Evolutionary conservation across 768 basidiomycete species (phyloP).

Genomic region (Boletus insuetus): DNA sequence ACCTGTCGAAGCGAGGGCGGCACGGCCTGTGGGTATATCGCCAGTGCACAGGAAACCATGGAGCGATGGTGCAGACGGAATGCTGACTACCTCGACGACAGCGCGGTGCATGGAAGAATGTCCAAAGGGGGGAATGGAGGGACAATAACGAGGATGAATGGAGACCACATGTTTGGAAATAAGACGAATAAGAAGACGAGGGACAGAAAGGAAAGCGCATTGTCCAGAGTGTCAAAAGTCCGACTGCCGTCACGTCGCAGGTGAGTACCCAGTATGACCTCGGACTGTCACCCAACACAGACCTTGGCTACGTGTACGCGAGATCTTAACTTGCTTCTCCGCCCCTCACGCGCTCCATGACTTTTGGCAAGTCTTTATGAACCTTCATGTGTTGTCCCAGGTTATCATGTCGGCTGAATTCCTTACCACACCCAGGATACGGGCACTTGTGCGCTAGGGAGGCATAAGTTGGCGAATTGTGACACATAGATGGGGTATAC

Average conservation of each 20-base stretch:
- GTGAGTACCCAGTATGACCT: slow-evolving; percentile 18
- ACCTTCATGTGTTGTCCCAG: slow-evolving; percentile 87
- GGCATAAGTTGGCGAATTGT: slow-evolving; percentile 8
- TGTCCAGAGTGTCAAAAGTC: slow-evolving; percentile 25
- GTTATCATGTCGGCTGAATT: slow-evolving; percentile 86
- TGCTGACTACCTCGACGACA: slow-evolving; percentile 16
- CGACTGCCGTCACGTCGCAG: slow-evolving; percentile 23
- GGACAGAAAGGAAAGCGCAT: slow-evolving; percentile 23
- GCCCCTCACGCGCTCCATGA: slow-evolving; percentile 25
- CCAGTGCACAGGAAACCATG: slow-evolving; percentile 12
- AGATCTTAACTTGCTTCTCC: slow-evolving; percentile 14
- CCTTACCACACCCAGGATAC: slow-evolving; percentile 76
- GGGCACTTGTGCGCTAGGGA: slow-evolving; percentile 74
- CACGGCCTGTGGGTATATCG: slow-evolving; percentile 23
- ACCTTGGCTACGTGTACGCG: slow-evolving; percentile 14
- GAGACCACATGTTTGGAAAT: slow-evolving; percentile 26
- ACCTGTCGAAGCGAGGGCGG: slow-evolving; percentile 14
- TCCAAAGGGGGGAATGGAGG: slow-evolving; percentile 20
- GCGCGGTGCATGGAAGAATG: slow-evolving; percentile 19
- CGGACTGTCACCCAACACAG: slow-evolving; percentile 19
- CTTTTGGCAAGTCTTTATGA: slow-evolving; percentile 46
- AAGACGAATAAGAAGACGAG: slow-evolving; percentile 19
- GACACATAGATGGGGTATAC: background rate
- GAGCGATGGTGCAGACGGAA: slow-evolving; percentile 9
- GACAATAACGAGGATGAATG: slow-evolving; percentile 20